Evolutionary conservation across 129 eudicot species (phyloP), one percentile per base, ranked within the genome.

Genomic region (Artemisia annua): DNA sequence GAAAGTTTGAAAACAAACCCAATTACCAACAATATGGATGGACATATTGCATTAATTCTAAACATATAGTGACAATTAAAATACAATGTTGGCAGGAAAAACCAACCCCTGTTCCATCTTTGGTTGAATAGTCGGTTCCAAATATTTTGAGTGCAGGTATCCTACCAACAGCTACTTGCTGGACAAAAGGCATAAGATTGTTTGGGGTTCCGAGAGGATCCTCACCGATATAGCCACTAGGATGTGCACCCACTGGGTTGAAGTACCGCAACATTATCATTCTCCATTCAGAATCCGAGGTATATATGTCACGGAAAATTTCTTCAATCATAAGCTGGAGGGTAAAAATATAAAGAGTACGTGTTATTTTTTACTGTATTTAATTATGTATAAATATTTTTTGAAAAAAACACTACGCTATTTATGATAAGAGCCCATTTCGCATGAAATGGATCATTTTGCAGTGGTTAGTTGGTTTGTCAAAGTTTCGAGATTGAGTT

Each of bases 141-240:
- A 74, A 90, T 68, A 95, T 86, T 54, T 89, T 86, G 6, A 95
- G 83, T 7, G 88, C 89, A 55, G 96, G 87, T 48, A 85, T 63
- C 83, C 99, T 88, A 62, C 96, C 99, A 80, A 95, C 99, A 62
- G 97, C 99, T n/a, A 95, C 96, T 90, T 95, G 99, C 54, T 95
- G 99, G 66, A 90, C 94, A 82, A 71, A 95, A 22, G 99, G 99
- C 99, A 95, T 95, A 16, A 95, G 99, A 80, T 95, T 95, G 81
- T 95, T 95, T 50, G 99, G 99, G 46, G 85, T 70, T 16, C 99
- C 99, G 5, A 87, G 85, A 18, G 99, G 99, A 80, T 95, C 99
- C 70, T 94, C 97, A 66, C 99, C 99, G 30, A 95, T 90, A 73
- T 73, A 56, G n/a, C 99, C 99, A 74, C 97, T 95, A n/a, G 93